Base-by-base conservation (phyloP, 768 basidiomycete species). In the Suillus discolor region DNA sequence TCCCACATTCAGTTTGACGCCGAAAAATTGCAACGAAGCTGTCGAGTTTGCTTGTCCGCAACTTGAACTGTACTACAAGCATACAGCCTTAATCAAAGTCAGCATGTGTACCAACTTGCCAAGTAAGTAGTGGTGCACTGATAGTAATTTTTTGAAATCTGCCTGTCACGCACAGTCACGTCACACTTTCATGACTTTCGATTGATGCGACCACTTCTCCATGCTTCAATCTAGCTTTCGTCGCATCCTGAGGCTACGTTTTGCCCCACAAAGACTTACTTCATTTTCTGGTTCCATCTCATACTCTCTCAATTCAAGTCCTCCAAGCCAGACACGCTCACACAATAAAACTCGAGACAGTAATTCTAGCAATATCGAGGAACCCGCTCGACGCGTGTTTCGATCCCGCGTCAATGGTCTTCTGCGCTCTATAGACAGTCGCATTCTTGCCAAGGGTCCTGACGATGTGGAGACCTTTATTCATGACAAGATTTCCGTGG, bases 321-420 rank as follows among this genome's bases (percentile, higher is more conserved):
- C 59, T 28, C 41, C 42, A 28, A 42, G 6, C 16, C 41, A 41
- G 39, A 18, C 25, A 20, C 20, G 16, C 36, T 20, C 39, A 6
- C 23, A 8, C 6, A 41, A 42, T 28, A 20, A 42, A 31, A 31
- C 18, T 42, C 18, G 39, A 39, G 41, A 20, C 41, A 28, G 57
- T 20, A 3, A 60, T 18, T 25, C 39, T 18, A 28, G 12, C 28
- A 42, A 42, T 12, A 20, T 60, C 39, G 39, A 41, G 15, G 23
- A 60, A 3, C 38, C 25, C 6, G 9, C 59, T 60, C 59, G 59
- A 60, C 28, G 41, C 18, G 59, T 41, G 18, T 31, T 28, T 60
- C 39, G 70, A 64, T 71, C 70, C 1, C 68, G 69, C 31, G 68
- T 76, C 64, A 74, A 76, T 64, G 65, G 62, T 1, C 75, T 76